Evolutionary conservation across 2,329 filamentous ascomycete genomes (phyloP), one percentile per base, ranked within the genome.

Genomic region (Nemania abortiva): DNA sequence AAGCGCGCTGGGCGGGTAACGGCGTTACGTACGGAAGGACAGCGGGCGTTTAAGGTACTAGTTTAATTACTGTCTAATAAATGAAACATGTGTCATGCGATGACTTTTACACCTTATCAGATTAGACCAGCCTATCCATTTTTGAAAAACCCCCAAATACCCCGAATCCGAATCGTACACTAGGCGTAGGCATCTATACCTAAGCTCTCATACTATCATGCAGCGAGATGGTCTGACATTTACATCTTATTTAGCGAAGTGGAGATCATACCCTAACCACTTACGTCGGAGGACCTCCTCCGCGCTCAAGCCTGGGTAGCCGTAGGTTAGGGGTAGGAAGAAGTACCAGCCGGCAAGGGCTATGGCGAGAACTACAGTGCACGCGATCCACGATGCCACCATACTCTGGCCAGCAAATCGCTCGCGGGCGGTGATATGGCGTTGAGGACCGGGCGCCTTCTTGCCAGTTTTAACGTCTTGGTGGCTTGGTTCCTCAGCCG

Each of bases 241-340:
- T 27, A 42, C 24, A 45, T 65, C 63, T 20, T 92, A 99, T 89
- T 99, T 99, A 68, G 96, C 96, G 85, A 99, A 99, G 84, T 99
- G 96, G 79, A 99, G 87, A 81, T 99, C 96, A 80, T 98, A 99
- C 72, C 93, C 92, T 73, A 99, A 86, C 95, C 95, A 98, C 86
- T 98, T 98, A 81, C 96, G 90, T 71, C 91, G 88, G 71, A 92
- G 83, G 34, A 99, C 92, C 79, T 94, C 86, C 13, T 91, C 89
- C 20, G 97, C 91, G 65, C 86, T 89, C 77, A 99, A 86, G 39
- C 95, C 95, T 4, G 96, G 96, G 79, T 93, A 95, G 63, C 96
- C 96, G 80, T 99, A 99, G 1, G 96, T 99, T 78, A 99, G 84
- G 22, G 96, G 96, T 72, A 97, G 88, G 85, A 97, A 99, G 87